Base-by-base conservation (phyloP, 1,284 basidiomycete species). In the Sphagnurus paluster region DNA sequence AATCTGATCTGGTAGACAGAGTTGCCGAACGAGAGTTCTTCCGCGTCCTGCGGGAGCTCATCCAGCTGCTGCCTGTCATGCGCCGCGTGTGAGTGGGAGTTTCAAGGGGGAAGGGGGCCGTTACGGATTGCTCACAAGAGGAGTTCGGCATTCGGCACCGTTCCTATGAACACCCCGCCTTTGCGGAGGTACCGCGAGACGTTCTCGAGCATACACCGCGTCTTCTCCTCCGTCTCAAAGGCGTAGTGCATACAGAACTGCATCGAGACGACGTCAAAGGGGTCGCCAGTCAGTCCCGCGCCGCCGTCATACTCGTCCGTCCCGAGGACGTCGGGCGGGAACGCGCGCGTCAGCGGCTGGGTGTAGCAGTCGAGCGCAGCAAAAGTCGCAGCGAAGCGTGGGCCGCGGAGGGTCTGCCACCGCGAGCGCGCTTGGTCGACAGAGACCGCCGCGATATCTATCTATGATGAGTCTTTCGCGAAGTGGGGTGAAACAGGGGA, bases 161-260 rank as follows among this genome's bases (percentile, higher is more conserved):
- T 99, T 21, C 96, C 97, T 43, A 99, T 80, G 59, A 98, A 97
- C 10, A 86, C 68, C 2, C 97, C 97, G 23, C 95, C 95, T 19
- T 75, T 72, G 28, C 89, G 76, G 39, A 99, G 75, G 72, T 87
- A 87, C 32, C 79, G 69, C 42, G 84, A 81, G 19, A 96, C 95
- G 63, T 99, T 99, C 42, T 87, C 80, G 21, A 99, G 80, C 96
- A 99, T 98, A 61, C 82, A 85, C 26, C 92, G 78, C 20, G 87
- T 92, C 65, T 97, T 98, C 42, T 79, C 72, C 23, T 85, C 80
- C 30, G 79, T 87, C 64, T 98, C 94, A 66, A 98, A 99, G 6
- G 96, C 97, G 62, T 99, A 99, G 67, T 99, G 97, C 92, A 99
- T 97, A 69, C 96, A 99, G 67, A 99, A 99, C 64, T 99, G 97